Evolutionary conservation across 75 land plant genomes (phyloP).

Genomic region (Ceratopteris richardii): DNA sequence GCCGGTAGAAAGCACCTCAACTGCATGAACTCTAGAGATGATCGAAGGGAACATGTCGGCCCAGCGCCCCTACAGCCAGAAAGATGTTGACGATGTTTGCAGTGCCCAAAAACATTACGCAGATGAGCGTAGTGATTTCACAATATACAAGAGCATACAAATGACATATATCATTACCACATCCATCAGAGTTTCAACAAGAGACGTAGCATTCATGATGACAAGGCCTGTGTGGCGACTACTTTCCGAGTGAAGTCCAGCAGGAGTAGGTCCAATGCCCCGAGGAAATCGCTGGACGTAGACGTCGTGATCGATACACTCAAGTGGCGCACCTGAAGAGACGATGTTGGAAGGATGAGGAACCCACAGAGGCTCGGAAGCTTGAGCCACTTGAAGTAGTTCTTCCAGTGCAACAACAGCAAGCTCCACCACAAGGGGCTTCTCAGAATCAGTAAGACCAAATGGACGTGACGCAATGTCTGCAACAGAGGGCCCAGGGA

Average conservation of each 20-base stretch:
- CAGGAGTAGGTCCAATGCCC: slow-evolving; percentile 52
- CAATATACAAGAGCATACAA: too few relatives aligned
- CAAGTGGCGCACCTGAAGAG: too few relatives aligned
- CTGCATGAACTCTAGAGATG: slow-evolving; percentile 49
- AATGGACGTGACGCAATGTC: slow-evolving; percentile 7
- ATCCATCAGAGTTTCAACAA: slow-evolving; percentile 84
- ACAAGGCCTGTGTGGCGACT: slow-evolving; percentile 59
- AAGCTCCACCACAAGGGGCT: slow-evolving; percentile 73
- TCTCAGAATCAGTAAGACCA: slow-evolving; percentile 46
- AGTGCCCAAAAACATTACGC: too few relatives aligned
- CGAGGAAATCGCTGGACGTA: slow-evolving; percentile 51
- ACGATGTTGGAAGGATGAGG: too few relatives aligned
- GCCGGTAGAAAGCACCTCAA: slow-evolving; percentile 72
- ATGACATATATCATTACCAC: slow-evolving; percentile 23
- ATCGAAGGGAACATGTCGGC: slow-evolving; percentile 59
- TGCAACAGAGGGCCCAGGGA: slow-evolving; percentile 3
- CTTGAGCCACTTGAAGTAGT: slow-evolving; percentile 52
- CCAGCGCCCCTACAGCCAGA: slow-evolving; percentile 31
- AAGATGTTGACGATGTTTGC: too few relatives aligned
- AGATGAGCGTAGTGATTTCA: too few relatives aligned
- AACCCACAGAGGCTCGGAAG: slow-evolving; percentile 56
- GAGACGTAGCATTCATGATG: slow-evolving; percentile 53
- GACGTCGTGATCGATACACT: slow-evolving; percentile 13
- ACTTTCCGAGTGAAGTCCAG: slow-evolving; percentile 49
- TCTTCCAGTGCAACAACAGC: slow-evolving; percentile 93